phyloP scores from a whole-genome alignment of 352 stramenopile genomes.

The Pythium vanterpoolii region DNA sequence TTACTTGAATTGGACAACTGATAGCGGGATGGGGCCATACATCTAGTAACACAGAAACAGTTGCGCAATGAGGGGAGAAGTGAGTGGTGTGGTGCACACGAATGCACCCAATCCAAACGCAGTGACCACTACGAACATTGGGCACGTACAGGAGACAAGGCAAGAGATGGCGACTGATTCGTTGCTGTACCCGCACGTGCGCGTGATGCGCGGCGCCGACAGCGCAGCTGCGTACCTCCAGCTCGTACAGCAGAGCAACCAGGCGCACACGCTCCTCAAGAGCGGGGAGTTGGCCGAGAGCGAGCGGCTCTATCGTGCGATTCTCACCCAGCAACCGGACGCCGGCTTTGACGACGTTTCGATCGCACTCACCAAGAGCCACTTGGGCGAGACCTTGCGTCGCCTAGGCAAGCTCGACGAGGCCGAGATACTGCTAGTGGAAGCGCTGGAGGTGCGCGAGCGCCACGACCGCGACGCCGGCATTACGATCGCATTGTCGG shows the following conservation, averaged over 20 bases:
- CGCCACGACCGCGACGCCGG: constrained; percentile 27
- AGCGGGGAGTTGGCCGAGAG: constrained; percentile 34
- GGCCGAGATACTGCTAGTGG: constrained; percentile 40
- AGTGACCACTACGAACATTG: neutral
- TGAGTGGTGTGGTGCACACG: constrained; percentile 10
- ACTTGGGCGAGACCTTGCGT: constrained; percentile 48
- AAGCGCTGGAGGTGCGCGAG: constrained; percentile 46
- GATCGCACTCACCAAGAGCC: constrained; percentile 55
- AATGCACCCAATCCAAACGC: neutral
- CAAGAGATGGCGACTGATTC: constrained; percentile 17
- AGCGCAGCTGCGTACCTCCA: constrained; percentile 45
- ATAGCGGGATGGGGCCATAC: neutral
- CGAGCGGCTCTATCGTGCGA: constrained; percentile 42
- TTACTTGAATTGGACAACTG: constrained; percentile 15
- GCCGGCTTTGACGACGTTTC: constrained; percentile 61
- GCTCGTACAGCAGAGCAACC: constrained; percentile 44
- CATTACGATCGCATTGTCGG: constrained; percentile 40
- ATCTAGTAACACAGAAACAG: constrained; percentile 9
- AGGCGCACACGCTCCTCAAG: constrained; percentile 39
- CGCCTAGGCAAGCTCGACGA: constrained; percentile 44
- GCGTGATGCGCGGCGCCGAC: constrained; percentile 25
- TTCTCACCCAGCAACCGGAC: constrained; percentile 37
- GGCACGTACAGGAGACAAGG: too few relatives aligned
- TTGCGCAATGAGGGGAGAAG: constrained; percentile 12
- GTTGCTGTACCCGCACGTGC: constrained; percentile 28